Base-by-base conservation (phyloP, 2,329 filamentous ascomycete genomes). In the Penicillium sp. region DNA sequence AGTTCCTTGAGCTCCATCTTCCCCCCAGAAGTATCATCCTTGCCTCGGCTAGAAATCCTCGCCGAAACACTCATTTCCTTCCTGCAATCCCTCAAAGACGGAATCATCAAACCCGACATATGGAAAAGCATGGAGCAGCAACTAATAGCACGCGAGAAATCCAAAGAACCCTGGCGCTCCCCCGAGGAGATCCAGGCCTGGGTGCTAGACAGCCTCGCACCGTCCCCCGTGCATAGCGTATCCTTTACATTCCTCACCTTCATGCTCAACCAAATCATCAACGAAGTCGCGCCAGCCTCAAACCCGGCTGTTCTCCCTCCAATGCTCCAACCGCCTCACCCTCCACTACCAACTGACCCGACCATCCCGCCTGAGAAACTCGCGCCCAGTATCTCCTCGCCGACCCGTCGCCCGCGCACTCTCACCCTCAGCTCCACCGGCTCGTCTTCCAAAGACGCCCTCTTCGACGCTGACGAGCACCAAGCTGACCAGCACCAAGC, bases 191-290 rank as follows among this genome's bases (percentile, higher is more conserved):
- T 81, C 46, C 81, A 83, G 60, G 79, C 79, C 40, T 79, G 77
- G 68, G 74, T 94, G 1, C 82, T 96, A 5, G 92, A 97, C 62
- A 81, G 87, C 2, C 80, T 97, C 2, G 82, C 87, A 0, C 77
- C 82, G 1, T 81, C 84, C 0, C 89, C 91, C 0, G 87, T 87
- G 50, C 88, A 96, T 73, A 94, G 91, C 67, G 92, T 96, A 55
- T 88, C 89, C 0, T 96, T 97, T 66, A 89, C 96, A 2, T 91
- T 97, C 62, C 76, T 97, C 16, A 90, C 88, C 0, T 86, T 89
- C 8, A 92, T 91, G 73, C 79, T 97, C 11, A 79, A 80, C 21
- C 79, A 81, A 11, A 78, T 88, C 38, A 74, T 79, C 26, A 76
- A 77, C 33, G 84, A 87, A 64, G 71, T 86, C 6, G 74, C 74